Percentiles rank a stretch among this genome's conserved stretches.
Conservation (phyloP, 2,329 filamentous ascomycete genomes). For the Kalmusia sp. region DNA sequence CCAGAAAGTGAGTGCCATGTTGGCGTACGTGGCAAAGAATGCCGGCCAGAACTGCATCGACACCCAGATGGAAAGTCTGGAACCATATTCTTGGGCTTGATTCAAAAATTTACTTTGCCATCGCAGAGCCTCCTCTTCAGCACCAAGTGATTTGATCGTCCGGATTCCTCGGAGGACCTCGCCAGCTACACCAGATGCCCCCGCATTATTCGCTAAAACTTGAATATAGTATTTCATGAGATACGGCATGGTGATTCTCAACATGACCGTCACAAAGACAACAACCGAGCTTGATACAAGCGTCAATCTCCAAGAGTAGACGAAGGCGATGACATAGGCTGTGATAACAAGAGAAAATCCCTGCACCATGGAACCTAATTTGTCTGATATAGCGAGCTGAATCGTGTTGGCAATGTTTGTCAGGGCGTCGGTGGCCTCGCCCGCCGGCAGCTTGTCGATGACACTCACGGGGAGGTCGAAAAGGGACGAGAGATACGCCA, state of each 20-base stretch:
- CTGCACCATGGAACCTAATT: conserved; percentile 33
- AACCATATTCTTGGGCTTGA: conserved; percentile 11
- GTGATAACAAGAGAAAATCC: conserved; percentile 26
- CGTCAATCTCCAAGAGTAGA: conserved; percentile 32
- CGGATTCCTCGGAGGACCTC: conserved; percentile 26
- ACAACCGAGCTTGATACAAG: conserved; percentile 28
- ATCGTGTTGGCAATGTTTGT: conserved; percentile 41
- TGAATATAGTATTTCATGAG: no score
- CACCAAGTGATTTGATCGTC: conserved; percentile 31
- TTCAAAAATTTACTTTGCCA: conserved; percentile 18
- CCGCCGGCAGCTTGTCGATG: conserved; percentile 54
- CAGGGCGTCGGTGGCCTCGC: conserved; percentile 54
- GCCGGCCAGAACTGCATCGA: background rate
- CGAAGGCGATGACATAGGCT: conserved; percentile 32
- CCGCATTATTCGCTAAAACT: conserved; percentile 20
- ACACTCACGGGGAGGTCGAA: conserved; percentile 54
- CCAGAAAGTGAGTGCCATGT: no score
- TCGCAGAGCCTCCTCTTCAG: conserved; percentile 23
- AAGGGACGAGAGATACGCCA: conserved; percentile 54
- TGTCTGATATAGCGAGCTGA: conserved; percentile 38
- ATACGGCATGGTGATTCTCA: no score
- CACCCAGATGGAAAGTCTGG: conserved; percentile 15
- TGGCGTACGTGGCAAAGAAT: no score
- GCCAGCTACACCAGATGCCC: conserved; percentile 22
- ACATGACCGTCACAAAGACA: conserved; percentile 23